A percentile compares a stretch with the other conserved stretches of the same genome.
phyloP scores from a whole-genome alignment of 148 eudicot species.

The Chenopodium suecicum region DNA sequence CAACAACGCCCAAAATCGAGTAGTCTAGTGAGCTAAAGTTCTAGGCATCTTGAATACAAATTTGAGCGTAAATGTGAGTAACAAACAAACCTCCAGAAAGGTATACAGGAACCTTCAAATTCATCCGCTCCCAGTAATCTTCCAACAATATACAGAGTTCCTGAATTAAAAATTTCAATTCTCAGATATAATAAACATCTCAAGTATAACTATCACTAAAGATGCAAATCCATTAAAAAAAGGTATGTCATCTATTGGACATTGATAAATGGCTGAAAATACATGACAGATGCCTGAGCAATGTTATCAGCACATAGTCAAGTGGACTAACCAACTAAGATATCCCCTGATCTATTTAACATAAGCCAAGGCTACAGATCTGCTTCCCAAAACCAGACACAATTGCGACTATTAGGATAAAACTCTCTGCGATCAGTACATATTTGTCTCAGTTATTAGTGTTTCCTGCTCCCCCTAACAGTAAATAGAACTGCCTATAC shows the following conservation, averaged over 20 bases:
- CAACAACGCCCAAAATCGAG: not conserved
- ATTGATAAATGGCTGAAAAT: not conserved
- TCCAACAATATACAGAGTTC: constrained; percentile 87
- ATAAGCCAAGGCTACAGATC: not conserved
- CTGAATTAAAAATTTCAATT: constrained; percentile 27
- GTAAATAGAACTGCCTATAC: not conserved
- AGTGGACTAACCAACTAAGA: too few species aligned
- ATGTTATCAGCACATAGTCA: not conserved
- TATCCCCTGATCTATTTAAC: not conserved
- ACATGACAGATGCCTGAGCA: not conserved
- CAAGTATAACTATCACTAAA: not conserved
- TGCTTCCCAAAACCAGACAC: not conserved
- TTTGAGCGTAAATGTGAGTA: not conserved
- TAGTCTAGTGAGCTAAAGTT: not conserved
- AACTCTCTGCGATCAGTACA: not conserved
- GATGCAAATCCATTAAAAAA: not conserved
- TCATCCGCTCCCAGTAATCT: constrained; percentile 95
- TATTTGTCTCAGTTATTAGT: not conserved
- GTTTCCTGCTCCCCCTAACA: not conserved
- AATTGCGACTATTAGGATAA: not conserved
- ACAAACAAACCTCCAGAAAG: constrained; percentile 75
- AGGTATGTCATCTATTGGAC: not conserved
- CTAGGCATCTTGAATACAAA: not conserved
- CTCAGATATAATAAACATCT: not conserved
- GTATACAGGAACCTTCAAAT: constrained; percentile 84